phyloP scores from a whole-genome alignment of 345 rosid genomes.

The Syzygium grande region DNA sequence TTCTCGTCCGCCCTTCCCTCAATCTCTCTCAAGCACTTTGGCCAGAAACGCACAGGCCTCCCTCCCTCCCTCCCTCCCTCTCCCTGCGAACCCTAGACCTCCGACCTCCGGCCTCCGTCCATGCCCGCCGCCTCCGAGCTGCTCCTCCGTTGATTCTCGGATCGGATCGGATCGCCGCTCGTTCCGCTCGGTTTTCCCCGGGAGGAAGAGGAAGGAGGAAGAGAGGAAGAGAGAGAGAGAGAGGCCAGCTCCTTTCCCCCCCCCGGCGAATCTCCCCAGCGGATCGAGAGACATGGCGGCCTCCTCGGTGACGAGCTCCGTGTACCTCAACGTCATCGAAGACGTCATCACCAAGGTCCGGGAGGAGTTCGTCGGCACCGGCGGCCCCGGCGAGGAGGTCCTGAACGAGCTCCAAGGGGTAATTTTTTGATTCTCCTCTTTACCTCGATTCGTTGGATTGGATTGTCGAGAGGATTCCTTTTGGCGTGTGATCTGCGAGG shows the following conservation, averaged over 20 bases:
- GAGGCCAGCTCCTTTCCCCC: background rate
- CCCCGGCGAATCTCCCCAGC: background rate
- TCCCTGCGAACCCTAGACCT: background rate
- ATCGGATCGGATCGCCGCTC: background rate
- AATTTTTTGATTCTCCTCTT: slow-evolving; percentile 8
- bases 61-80: slow-evolving; percentile 8
- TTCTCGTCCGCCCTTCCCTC: slow-evolving; percentile 45
- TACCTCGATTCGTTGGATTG: background rate
- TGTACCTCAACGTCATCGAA: slow-evolving; percentile 87
- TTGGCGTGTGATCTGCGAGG: background rate
- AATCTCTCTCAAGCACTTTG: background rate
- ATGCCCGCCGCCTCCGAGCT: background rate
- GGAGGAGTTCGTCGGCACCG: slow-evolving; percentile 73
- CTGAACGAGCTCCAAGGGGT: slow-evolving; percentile 93
- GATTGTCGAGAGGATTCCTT: background rate
- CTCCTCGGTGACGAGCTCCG: slow-evolving; percentile 49
- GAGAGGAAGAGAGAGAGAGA: background rate
- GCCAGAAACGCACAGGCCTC: background rate
- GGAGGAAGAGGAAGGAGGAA: no score
- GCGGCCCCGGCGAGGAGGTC: slow-evolving; percentile 82
- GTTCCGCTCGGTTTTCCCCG: background rate
- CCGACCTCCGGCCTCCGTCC: background rate
- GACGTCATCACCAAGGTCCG: slow-evolving; percentile 91
- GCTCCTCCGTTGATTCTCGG: background rate
- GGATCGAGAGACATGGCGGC: slow-evolving; percentile 32